Conservation (phyloP, 805 yeast species). For the Maudiozyma serrabonitensis region DNA sequence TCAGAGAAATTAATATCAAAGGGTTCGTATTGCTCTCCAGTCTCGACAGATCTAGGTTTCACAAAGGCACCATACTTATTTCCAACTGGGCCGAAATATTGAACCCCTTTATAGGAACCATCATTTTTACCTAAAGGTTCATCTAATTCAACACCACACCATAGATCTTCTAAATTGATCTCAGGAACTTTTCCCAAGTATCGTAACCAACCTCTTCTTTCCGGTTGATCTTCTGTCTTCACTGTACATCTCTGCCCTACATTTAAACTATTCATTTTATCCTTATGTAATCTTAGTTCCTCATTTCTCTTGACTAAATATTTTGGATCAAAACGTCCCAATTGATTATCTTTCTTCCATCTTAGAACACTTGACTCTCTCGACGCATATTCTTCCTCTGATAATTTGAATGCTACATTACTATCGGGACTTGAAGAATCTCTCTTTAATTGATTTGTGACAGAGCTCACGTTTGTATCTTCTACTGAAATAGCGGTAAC, state of each 20-base stretch:
- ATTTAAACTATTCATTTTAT: constrained; percentile 28
- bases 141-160: constrained; percentile 84
- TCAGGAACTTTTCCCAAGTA: constrained; percentile 61
- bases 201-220: constrained; percentile 58
- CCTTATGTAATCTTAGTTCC: constrained; percentile 19
- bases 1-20: constrained; percentile 32
- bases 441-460: constrained; percentile 31
- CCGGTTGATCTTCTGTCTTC: constrained; percentile 9
- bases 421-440: constrained; percentile 7
- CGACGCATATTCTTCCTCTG: constrained; percentile 36
- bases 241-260: constrained; percentile 49
- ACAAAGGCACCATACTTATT: constrained; percentile 68
- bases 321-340: constrained; percentile 66
- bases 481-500: constrained; percentile 35
- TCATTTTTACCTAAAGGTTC: constrained; percentile 83
- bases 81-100: constrained; percentile 47
- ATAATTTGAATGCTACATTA: constrained; percentile 10
- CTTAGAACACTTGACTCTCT: constrained; percentile 54
- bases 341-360: constrained; percentile 62
- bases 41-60: constrained; percentile 55
- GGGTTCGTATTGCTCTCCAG: constrained; percentile 44
- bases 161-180: constrained; percentile 39
- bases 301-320: constrained; percentile 27
- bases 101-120: constrained; percentile 56
- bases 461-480: constrained; percentile 45